Conservation (phyloP, 441 rosid genomes). For the Pelargonium hybrid region DNA sequence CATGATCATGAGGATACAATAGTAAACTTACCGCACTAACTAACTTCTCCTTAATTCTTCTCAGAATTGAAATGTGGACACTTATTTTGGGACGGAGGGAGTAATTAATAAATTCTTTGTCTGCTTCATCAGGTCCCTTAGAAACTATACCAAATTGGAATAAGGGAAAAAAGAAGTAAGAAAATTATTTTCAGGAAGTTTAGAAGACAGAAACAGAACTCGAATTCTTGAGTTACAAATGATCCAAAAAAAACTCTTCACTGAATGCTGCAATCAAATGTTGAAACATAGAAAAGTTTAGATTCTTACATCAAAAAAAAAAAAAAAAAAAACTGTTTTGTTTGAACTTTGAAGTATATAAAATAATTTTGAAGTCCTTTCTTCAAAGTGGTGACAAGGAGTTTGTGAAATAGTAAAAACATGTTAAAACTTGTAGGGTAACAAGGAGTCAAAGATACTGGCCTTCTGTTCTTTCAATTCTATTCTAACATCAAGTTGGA, state of each 20-base stretch:
- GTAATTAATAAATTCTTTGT: no score
- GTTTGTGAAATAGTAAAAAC: background rate
- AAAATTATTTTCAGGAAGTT: background rate
- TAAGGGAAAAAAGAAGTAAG: background rate
- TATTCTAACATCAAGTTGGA: background rate
- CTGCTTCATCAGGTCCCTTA: no score
- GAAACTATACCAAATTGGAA: background rate
- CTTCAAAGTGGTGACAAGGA: background rate
- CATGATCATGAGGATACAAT: no score
- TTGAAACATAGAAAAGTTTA: background rate
- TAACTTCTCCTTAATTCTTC: no score
- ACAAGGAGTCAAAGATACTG: background rate
- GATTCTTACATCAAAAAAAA: background rate
- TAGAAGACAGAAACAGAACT: background rate
- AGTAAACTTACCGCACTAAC: no score
- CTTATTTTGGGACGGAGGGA: no score
- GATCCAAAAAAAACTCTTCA: background rate
- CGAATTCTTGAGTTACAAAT: background rate
- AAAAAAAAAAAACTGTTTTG: background rate
- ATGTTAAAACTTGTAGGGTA: background rate
- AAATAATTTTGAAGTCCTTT: background rate
- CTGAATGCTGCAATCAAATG: background rate
- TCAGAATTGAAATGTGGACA: no score
- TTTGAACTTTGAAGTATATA: background rate
- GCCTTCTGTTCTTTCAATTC: background rate